Percentiles rank a stretch among this genome's conserved stretches.
These are phyloP conservation scores for Dictyostelium brefeldianum DNA, from an alignment of 78 protist genomes.

Conservation along the genomic window DNA sequence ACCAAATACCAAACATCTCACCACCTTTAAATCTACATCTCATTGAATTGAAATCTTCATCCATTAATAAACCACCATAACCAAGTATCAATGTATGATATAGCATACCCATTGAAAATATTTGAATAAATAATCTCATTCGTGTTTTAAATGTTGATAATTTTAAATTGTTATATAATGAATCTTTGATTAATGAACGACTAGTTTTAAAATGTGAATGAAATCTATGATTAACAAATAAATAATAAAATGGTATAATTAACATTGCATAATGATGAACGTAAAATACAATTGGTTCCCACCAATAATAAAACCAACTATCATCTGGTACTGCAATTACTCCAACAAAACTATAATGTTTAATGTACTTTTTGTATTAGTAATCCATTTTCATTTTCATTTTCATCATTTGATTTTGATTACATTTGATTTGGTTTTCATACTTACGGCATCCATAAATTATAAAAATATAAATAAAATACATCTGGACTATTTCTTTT, in stretches of 20 bases:
- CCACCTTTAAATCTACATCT: constrained; percentile 71
- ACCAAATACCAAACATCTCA: constrained; percentile 57
- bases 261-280: constrained; percentile 43
- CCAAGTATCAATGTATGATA: constrained; percentile 46
- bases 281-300: constrained; percentile 44
- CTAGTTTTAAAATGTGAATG: constrained; percentile 45
- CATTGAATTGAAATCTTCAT: constrained; percentile 70
- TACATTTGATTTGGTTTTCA: no score
- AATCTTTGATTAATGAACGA: background rate
- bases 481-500: background rate
- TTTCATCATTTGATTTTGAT: no score
- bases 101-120: constrained; percentile 7
- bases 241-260: constrained; percentile 52
- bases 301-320: constrained; percentile 58
- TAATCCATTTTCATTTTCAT: no score
- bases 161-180: background rate
- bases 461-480: constrained; percentile 55
- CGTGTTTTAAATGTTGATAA: constrained; percentile 5
- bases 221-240: constrained; percentile 62
- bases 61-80: constrained; percentile 6
- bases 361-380: no score
- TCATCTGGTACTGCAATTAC: constrained; percentile 58
- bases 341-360: constrained; percentile 66
- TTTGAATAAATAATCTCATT: constrained; percentile 17
- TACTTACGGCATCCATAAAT: constrained; percentile 83